Base-by-base conservation (phyloP, 1,284 basidiomycete genomes). In the Pseudozyma sp. region DNA sequence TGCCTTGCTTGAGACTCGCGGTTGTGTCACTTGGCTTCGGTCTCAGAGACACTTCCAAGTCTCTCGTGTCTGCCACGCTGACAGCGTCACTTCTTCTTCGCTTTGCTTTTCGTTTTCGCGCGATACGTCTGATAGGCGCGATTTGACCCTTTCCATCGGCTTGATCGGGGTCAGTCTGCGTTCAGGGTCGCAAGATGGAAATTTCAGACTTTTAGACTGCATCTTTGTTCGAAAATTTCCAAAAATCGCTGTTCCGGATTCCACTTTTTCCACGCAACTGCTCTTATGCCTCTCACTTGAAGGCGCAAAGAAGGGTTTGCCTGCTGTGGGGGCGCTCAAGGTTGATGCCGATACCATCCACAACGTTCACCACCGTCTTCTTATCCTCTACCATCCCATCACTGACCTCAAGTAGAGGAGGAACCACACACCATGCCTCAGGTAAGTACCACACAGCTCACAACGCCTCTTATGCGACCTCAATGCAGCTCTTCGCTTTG, bases 381-480 rank as follows among this genome's bases (percentile, higher is more conserved):
- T 34, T 40, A 31, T 42, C 36, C 52, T 31, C 54, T 36, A 25
- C 58, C 25, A 43, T 52, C 50, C 48, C 31, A 53, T 65, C 52
- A 48, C 52, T 48, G 40, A 31, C 16, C 6, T 16, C 31, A 14
- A 49, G 21, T 36, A 13, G 39, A 45, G 52, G 58, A 36, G 25
- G 25, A 31, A 3, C 5, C 47, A 42, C 55, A 50, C 72, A 67
- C n/a, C 56, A 75, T 75, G 72, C 72, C 72, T 54, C 72, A 75
- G 72, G 72, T 75, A 59, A 67, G 71, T 52, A 10, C 19, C 49
- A 18, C 21, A 11, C 49, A 18, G 31, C 18, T 11, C 48, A 49
- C 21, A n/a, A 14, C 10, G 34, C 25, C 25, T 3, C 25, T 31
- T 31, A 3, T 31, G 25, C 25, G 25, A 31, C 25, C 25, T 31